Conservation (phyloP, 1,139 yeast species). For the Scheffersomyces insectosa region DNA sequence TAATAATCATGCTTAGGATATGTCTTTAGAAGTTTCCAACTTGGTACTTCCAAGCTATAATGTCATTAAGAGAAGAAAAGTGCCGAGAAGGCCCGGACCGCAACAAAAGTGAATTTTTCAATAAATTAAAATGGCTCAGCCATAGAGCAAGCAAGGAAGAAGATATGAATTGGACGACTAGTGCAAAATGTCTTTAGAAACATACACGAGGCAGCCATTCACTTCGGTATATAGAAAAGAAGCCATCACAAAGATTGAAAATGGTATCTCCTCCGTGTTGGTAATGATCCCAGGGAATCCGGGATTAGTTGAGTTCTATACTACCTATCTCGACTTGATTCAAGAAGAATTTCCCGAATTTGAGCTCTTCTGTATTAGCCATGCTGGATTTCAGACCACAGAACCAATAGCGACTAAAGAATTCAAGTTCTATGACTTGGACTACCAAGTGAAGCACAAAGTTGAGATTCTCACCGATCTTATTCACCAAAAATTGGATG, state of each 20-base stretch:
- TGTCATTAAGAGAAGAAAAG: too few relatives aligned
- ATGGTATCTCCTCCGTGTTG: slow-evolving; percentile 16
- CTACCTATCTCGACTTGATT: slow-evolving; percentile 46
- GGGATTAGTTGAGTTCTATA: slow-evolving; percentile 60
- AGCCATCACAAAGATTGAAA: slow-evolving; percentile 4
- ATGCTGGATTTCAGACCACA: slow-evolving; percentile 49
- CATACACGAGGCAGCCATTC: slow-evolving; percentile 17
- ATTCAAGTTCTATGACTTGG: slow-evolving; percentile 33
- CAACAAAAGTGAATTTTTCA: too few relatives aligned
- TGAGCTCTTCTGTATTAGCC: slow-evolving; percentile 56
- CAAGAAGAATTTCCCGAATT: slow-evolving; percentile 43
- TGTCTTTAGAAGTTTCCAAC: too few relatives aligned
- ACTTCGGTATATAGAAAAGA: slow-evolving; percentile 30
- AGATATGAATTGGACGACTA: too few relatives aligned
- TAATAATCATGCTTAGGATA: too few relatives aligned
- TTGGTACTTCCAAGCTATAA: too few relatives aligned
- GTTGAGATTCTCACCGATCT: slow-evolving; percentile 33
- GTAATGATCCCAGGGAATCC: slow-evolving; percentile 72
- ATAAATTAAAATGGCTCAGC: too few relatives aligned
- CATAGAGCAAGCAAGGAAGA: too few relatives aligned
- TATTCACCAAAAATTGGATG: slow-evolving; percentile 13
- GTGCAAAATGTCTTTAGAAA: neutral
- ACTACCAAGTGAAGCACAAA: slow-evolving; percentile 56
- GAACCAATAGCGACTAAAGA: neutral
- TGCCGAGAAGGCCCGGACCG: too few relatives aligned